Base-by-base conservation (phyloP, 257 asterid genomes). In the Paraleonurus japonicus region DNA sequence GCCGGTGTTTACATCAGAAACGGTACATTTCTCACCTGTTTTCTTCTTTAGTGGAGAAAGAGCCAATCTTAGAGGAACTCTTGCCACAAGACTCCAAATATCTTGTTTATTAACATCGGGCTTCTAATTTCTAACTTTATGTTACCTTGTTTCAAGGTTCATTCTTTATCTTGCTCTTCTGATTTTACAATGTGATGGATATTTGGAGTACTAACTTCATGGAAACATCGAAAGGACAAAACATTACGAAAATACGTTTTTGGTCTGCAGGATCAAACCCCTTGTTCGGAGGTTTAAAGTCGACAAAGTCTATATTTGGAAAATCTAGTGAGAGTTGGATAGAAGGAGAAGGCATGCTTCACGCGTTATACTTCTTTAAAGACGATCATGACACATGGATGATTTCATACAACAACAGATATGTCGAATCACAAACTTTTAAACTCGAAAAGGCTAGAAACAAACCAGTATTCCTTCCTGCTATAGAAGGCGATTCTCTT, bases 1-100 rank as follows among this genome's bases (percentile, higher is more conserved):
- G 82, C 70, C 17, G 96, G 94, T 0, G 84, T 79, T 65, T 87
- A 89, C 77, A 73, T 89, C 43, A 79, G 94, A 84, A 87, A 89
- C 48, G 94, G 96, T 87, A 71, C 8, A 15, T 61, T 28, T 22
- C 12, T n/a, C n/a, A n/a, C n/a, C n/a, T n/a, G n/a, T n/a, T n/a
- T n/a, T n/a, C n/a, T n/a, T n/a, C n/a, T n/a, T n/a, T n/a, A n/a
- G 19, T 45, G 53, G 7, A 45, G 53, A n/a, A 45, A 45, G 54
- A 50, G 39, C 61, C 61, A 67, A 41, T 51, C 26, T 37, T 32
- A 23, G 59, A 37, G 23, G 63, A 55, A 51, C n/a, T n/a, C n/a
- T n/a, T n/a, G n/a, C n/a, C 45, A 27, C 2, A 73, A 43, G 61
- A 7, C 35, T 66, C 73, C 68, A 27, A 41, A 63, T 41, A 7